Percentiles rank a stretch among this genome's conserved stretches.
These are phyloP conservation scores for Didymella pomorum DNA, from an alignment of 2,329 filamentous ascomycete species.

Conservation along the genomic window DNA sequence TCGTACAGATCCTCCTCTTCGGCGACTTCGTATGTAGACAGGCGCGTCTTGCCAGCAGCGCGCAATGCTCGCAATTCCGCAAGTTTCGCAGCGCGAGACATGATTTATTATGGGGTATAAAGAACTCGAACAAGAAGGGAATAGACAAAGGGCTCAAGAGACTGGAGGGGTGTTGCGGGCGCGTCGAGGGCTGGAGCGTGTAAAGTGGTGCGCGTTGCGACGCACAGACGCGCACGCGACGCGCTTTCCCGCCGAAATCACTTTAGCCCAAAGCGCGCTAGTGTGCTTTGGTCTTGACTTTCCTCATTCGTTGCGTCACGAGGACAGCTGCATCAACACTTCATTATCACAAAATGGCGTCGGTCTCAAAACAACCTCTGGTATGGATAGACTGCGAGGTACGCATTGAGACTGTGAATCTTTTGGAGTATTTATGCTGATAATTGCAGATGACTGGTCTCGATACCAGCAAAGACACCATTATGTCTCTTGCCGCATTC, in stretches of 20 bases:
- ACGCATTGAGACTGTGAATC: conserved; percentile 11
- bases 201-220: conserved; percentile 27
- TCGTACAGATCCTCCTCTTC: conserved; percentile 90
- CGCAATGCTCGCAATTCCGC: conserved; percentile 86
- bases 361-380: conserved; percentile 69
- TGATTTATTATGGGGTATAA: conserved; percentile 33
- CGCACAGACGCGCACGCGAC: conserved; percentile 31
- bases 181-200: conserved; percentile 36
- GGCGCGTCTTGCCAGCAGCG: conserved; percentile 87
- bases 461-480: conserved; percentile 78
- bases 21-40: conserved; percentile 85
- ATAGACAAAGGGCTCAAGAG: conserved; percentile 21
- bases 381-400: conserved; percentile 88
- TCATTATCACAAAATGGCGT: conserved; percentile 49
- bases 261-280: conserved; percentile 13
- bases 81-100: conserved; percentile 52
- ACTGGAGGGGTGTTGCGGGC: conserved; percentile 27
- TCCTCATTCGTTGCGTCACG: conserved; percentile 16
- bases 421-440: conserved; percentile 7
- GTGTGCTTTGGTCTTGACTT: neutral
- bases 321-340: conserved; percentile 9
- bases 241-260: conserved; percentile 13
- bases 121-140: conserved; percentile 19
- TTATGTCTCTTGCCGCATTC: conserved; percentile 91
- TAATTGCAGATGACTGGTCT: conserved; percentile 86